Evolutionary conservation across 2,329 filamentous ascomycete species (phyloP), one percentile per base, ranked within the genome.

Genomic region (Cucurbitaria berberidis): DNA sequence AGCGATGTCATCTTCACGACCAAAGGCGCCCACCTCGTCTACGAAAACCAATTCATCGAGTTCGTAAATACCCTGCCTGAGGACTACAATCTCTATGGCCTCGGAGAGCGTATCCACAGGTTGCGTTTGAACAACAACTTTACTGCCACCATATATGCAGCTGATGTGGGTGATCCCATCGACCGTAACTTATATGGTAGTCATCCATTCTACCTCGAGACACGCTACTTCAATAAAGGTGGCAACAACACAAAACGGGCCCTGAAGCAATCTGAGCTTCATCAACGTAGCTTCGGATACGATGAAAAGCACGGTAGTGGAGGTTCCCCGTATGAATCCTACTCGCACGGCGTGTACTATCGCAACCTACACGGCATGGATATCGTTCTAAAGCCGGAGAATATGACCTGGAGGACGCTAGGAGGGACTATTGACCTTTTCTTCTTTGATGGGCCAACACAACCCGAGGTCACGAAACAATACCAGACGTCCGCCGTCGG

Each of bases 171-270:
- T 7, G 87, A 89, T 64, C 81, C 82, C 5, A 83, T 86, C 34
- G 86, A 86, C 55, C 57, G 64, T 11, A 93, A 93, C 63, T 78
- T 92, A 5, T 95, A 95, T 64, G 89, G 90, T 6, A 82, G 80
- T 35, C 90, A 95, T 62, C 88, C 90, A 0, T 86, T 93, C 66
- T 95, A 93, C 68, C 78, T 93, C 3, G 90, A 93, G 58, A 93
- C 89, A 1, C 82, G 89, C 51, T 93, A 92, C 74, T 91, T 86
- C 63, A 81, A 87, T 57, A 76, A 82, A 10, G 77, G 82, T 43
- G 54, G 72, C 1, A 69, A 76, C 1, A 81, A 81, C 3, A 74
- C 77, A 27, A 76, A 83, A 42, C 80, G 76, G 1, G 83, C 87
- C 21, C 77, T 84, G 13, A 81, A 81, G 42, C 76, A 73, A 21